Evolutionary conservation across 257 asterid genomes (phyloP).

Genomic region (Nicotiana benthamiana): DNA sequence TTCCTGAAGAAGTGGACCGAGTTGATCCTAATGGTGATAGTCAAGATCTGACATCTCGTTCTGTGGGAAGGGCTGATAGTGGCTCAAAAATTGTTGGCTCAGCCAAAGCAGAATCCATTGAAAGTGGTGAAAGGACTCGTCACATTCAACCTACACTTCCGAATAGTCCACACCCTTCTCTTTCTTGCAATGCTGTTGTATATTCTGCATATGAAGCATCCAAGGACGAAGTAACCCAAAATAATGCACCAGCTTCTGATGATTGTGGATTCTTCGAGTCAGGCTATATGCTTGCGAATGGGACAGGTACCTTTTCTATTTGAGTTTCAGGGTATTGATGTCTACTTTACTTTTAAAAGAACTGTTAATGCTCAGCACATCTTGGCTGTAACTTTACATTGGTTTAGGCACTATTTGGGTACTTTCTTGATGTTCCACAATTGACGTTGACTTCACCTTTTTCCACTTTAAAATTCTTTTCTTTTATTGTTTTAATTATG

Average conservation of each 20-base stretch:
- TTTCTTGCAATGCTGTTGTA: constrained; percentile 91
- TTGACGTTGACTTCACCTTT: neutral
- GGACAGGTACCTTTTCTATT: constrained; percentile 42
- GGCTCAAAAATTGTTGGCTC: constrained; percentile 91
- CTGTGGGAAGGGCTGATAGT: constrained; percentile 85
- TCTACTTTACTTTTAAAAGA: too few species aligned
- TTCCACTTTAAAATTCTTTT: neutral
- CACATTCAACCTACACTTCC: constrained; percentile 42
- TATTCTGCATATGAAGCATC: constrained; percentile 79
- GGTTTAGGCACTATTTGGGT: neutral
- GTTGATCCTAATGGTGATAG: constrained; percentile 92
- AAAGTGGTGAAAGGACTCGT: constrained; percentile 91
- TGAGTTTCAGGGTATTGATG: neutral
- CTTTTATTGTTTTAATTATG: neutral
- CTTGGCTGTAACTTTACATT: neutral
- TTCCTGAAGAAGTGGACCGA: constrained; percentile 85
- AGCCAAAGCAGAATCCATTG: constrained; percentile 87
- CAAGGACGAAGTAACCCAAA: constrained; percentile 91
- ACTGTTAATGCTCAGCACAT: neutral
- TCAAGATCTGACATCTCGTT: constrained; percentile 81
- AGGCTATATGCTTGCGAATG: constrained; percentile 57
- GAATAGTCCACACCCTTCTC: constrained; percentile 83
- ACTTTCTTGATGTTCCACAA: neutral
- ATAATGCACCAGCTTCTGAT: constrained; percentile 55
- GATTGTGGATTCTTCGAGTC: constrained; percentile 81